Evolutionary conservation across 2,329 filamentous ascomycete genomes (phyloP), one percentile per base, ranked within the genome.

Genomic region (Acephala macrosclerotiorum): DNA sequence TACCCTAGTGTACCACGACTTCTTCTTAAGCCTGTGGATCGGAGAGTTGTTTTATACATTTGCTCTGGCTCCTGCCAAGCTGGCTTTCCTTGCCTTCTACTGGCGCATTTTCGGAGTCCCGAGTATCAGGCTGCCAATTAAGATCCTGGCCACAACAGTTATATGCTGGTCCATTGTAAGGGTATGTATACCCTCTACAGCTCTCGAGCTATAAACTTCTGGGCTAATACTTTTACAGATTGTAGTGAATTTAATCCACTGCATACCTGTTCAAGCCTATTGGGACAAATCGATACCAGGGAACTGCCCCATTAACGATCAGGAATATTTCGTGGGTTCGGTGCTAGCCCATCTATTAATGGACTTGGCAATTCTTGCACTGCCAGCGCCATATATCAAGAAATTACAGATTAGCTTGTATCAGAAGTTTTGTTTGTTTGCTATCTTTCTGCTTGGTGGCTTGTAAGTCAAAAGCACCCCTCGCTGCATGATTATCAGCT

Each of bases 1-100:
- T 29, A 51, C 20, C 3, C 7, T 51, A 20, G 20, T 51, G 18
- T 51, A 51, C 47, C 47, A 22, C 47, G 47, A 51, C 47, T 51
- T 51, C 47, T 51, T 51, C 47, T 51, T 51, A 51, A 3, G 16
- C 47, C 47, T 51, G n/a, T 51, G 47, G 47, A 51, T 51, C 47
- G 47, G 47, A 51, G 47, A 51, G 47, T n/a, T 51, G n/a, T 51
- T 51, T 51, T 51, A 51, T 51, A 51, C 47, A 51, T 51, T 51
- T 25, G 47, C 47, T 25, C 20, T 51, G 47, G 47, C 47, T 51
- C 47, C 47, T 25, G 47, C 47, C 20, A 51, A 51, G 47, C 47
- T 51, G 47, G 47, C 47, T 51, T 51, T 51, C 47, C 47, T 51
- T 51, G 47, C 47, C 11, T 51, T 51, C 47, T 51, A 51, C 47